A percentile compares a stretch with the other conserved stretches of the same genome.
These are phyloP conservation scores for Boeremia lycopersici DNA, from an alignment of 2,329 filamentous ascomycete species.

Conservation along the genomic window DNA sequence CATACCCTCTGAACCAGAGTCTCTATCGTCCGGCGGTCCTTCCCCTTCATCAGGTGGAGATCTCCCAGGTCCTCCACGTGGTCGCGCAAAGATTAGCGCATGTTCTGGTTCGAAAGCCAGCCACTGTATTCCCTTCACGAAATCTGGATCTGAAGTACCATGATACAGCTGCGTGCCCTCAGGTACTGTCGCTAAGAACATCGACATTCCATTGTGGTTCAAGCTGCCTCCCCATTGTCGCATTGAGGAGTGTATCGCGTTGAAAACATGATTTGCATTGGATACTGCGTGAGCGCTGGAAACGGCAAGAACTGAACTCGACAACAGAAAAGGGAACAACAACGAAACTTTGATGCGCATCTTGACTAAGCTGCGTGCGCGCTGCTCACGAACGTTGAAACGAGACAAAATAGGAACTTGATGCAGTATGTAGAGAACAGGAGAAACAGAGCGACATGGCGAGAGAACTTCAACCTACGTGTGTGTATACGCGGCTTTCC, in stretches of 20 bases:
- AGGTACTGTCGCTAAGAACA: slow-evolving; percentile 70
- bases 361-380: slow-evolving; percentile 8
- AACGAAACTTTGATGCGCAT: slow-evolving; percentile 20
- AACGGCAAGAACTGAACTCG: slow-evolving; percentile 1
- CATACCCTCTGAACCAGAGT: not conserved
- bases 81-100: slow-evolving; percentile 66
- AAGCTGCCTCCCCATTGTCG: slow-evolving; percentile 76
- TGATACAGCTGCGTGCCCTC: slow-evolving; percentile 71
- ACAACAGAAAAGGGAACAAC: slow-evolving; percentile 1
- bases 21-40: not conserved
- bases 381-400: slow-evolving; percentile 1
- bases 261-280: slow-evolving; percentile 73
- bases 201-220: slow-evolving; percentile 76
- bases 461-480: slow-evolving; percentile 5
- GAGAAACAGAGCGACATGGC: not conserved
- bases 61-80: slow-evolving; percentile 7
- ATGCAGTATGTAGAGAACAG: not conserved
- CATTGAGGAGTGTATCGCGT: slow-evolving; percentile 72
- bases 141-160: slow-evolving; percentile 56
- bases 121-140: slow-evolving; percentile 67
- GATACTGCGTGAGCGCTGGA: not conserved
- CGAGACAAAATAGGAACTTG: not conserved
- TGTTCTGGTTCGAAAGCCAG: slow-evolving; percentile 80
- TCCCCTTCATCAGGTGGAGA: slow-evolving; percentile 9
- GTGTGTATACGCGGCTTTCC: slow-evolving; percentile 17